A percentile compares a stretch with the other conserved stretches of the same genome.
Conservation (phyloP, 192 early-diverging fungal genomes). For the Phycomyces blakesleeanus region DNA sequence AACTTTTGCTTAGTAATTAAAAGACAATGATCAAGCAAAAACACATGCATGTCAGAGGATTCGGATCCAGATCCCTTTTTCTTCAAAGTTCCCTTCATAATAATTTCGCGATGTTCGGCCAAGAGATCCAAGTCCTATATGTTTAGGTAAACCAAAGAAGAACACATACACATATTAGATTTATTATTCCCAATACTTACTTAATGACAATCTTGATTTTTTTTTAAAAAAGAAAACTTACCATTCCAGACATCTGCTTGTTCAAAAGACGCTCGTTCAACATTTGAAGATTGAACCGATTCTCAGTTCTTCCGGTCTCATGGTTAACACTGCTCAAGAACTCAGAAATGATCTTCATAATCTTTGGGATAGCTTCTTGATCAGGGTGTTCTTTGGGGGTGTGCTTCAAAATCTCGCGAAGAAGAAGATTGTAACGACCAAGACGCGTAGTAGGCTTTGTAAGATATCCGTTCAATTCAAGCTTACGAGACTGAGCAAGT, state of each 20-base stretch:
- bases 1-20: conserved; percentile 69
- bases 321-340: conserved; percentile 77
- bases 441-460: conserved; percentile 84
- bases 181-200: too few species aligned
- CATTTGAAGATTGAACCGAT: conserved; percentile 74
- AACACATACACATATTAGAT: too few species aligned
- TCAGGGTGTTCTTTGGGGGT: conserved; percentile 84
- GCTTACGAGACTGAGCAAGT: conserved; percentile 71
- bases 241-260: conserved; percentile 28
- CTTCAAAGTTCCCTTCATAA: conserved; percentile 80
- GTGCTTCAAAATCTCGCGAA: conserved; percentile 77
- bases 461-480: conserved; percentile 84
- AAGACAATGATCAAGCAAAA: conserved; percentile 87
- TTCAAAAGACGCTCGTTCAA: conserved; percentile 64
- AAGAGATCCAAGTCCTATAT: conserved; percentile 73
- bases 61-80: conserved; percentile 48
- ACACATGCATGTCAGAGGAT: conserved; percentile 67
- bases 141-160: too few species aligned
- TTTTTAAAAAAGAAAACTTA: too few species aligned
- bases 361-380: conserved; percentile 64
- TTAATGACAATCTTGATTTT: too few species aligned
- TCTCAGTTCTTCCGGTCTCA: conserved; percentile 87
- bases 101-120: conserved; percentile 63
- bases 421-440: conserved; percentile 80
- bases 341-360: conserved; percentile 65